phyloP scores from a whole-genome alignment of 2,329 filamentous ascomycete genomes.

The Tolypocladium inflatum region DNA sequence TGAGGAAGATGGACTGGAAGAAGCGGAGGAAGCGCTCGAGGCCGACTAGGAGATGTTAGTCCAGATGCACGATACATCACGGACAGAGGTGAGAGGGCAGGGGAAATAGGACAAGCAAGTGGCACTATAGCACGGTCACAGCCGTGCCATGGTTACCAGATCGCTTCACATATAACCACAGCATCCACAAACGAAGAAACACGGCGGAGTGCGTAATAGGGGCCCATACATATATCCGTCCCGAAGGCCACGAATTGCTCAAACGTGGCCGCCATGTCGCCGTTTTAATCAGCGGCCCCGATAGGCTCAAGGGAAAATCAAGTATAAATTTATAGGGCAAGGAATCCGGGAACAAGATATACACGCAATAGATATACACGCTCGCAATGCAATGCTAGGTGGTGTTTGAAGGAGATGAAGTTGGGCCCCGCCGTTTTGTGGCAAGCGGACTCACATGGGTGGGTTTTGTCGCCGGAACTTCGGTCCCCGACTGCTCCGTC shows the following conservation, averaged over 20 bases:
- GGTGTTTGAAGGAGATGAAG: neutral
- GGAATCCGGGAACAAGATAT: neutral
- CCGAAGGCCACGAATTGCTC: slow-evolving; percentile 33
- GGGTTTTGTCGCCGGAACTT: neutral
- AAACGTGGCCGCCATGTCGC: slow-evolving; percentile 15
- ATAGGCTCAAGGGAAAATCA: neutral
- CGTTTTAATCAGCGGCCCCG: neutral
- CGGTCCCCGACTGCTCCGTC: neutral
- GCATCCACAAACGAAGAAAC: neutral
- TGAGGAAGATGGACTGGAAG: slow-evolving; percentile 40
- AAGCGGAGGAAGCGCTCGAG: slow-evolving; percentile 52
- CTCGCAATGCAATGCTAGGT: neutral
- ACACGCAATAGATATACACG: neutral
- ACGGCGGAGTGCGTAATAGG: neutral
- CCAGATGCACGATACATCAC: neutral
- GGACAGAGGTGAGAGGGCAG: neutral
- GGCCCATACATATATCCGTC: slow-evolving; percentile 33
- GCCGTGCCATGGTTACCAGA: neutral
- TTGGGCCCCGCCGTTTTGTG: neutral
- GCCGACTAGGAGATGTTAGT: slow-evolving; percentile 31
- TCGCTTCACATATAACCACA: neutral
- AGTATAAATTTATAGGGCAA: neutral
- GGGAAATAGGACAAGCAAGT: neutral
- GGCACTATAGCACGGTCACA: neutral
- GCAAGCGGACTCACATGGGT: neutral